phyloP scores from a whole-genome alignment of 1,139 yeast species.

The Debaryomycetaceae sp. region DNA sequence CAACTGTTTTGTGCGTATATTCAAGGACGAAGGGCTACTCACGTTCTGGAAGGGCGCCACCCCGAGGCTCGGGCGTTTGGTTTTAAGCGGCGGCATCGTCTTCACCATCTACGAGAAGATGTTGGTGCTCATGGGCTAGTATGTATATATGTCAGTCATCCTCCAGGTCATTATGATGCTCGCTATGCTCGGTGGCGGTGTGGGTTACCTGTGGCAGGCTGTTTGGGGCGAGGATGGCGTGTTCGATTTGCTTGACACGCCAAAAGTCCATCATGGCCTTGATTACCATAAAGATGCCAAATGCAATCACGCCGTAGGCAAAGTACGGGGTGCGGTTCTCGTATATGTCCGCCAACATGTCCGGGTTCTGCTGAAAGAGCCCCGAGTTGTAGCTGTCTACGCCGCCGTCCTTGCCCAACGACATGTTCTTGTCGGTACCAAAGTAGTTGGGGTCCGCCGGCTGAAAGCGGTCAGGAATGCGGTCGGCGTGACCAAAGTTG shows the following conservation, averaged over 20 bases:
- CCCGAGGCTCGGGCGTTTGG: constrained; percentile 87
- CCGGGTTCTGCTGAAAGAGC: constrained; percentile 20
- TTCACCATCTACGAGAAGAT: constrained; percentile 92
- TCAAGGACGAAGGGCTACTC: constrained; percentile 82
- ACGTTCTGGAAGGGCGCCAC: constrained; percentile 99
- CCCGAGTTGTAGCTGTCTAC: constrained; percentile 46
- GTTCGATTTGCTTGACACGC: constrained; percentile 75
- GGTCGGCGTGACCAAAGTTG: constrained; percentile 40
- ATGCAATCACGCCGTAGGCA: constrained; percentile 58
- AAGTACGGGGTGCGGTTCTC: constrained; percentile 32
- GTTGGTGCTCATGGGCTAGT: constrained; percentile 47
- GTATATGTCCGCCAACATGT: constrained; percentile 11
- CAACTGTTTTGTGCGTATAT: constrained; percentile 76
- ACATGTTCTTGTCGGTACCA: constrained; percentile 40
- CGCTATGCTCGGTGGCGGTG: constrained; percentile 1
- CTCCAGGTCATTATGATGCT: constrained; percentile 2
- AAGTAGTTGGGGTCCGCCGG: constrained; percentile 55
- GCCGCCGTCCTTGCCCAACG: constrained; percentile 30
- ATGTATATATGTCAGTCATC: background rate
- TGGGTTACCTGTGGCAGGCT: background rate
- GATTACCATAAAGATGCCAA: constrained; percentile 63
- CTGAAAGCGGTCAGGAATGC: constrained; percentile 37
- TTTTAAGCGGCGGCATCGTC: constrained; percentile 92
- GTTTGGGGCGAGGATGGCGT: constrained; percentile 51
- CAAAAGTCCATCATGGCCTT: constrained; percentile 70